Percentiles rank a stretch among this genome's conserved stretches.
Conservation (phyloP, 257 asterid genomes). For the Capsicum pubescens region DNA sequence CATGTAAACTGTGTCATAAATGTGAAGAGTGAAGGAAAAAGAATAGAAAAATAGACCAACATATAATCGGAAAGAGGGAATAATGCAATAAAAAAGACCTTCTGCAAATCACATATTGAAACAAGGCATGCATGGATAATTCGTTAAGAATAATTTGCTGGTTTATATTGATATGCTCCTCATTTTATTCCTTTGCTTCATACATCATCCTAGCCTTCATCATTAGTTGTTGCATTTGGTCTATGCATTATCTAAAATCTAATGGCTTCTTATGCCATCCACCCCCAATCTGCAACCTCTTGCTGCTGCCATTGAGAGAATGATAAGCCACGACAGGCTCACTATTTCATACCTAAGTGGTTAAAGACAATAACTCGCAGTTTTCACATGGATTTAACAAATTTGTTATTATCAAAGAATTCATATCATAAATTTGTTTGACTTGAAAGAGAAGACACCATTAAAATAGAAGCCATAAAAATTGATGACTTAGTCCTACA, state of each 20-base stretch:
- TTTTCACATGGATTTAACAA: no score
- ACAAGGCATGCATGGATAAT: slow-evolving; percentile 31
- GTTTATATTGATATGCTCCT: slow-evolving; percentile 43
- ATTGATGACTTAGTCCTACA: no score
- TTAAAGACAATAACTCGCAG: no score
- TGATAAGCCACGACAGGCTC: slow-evolving; percentile 47
- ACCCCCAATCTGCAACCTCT: slow-evolving; percentile 64
- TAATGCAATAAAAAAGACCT: not conserved
- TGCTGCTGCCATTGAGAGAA: slow-evolving; percentile 47
- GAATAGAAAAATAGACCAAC: not conserved
- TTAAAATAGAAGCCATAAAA: no score
- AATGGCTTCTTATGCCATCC: slow-evolving; percentile 52
- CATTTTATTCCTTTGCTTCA: slow-evolving; percentile 55
- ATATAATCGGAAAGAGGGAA: not conserved
- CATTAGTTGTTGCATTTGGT: slow-evolving; percentile 50
- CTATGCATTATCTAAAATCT: slow-evolving; percentile 65
- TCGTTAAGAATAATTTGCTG: slow-evolving; percentile 63
- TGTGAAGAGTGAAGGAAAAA: not conserved
- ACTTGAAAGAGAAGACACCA: no score
- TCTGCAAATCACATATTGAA: not conserved
- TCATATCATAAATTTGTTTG: no score
- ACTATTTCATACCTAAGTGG: no score
- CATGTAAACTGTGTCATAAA: not conserved
- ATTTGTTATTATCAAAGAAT: no score
- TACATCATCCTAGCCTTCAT: slow-evolving; percentile 48